Base-by-base conservation (phyloP, 805 yeast species). In the Candida glaebosa region DNA sequence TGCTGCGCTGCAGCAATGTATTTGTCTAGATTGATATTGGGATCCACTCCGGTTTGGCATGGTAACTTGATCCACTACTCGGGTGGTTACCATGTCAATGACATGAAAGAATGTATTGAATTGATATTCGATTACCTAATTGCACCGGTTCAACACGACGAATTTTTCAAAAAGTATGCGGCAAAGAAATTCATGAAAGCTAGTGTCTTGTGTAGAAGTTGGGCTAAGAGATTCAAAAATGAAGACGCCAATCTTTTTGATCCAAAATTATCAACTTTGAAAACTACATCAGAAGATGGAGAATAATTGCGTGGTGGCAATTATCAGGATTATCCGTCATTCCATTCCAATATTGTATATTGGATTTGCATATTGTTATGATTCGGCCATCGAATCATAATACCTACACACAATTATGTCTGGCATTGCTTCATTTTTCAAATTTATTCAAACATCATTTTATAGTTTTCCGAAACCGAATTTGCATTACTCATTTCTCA, bases 151-250 rank as follows among this genome's bases (percentile, higher is more conserved):
- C 82, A 80, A 44, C 96, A 90, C 65, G 96, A 87, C 57, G 96
- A 88, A 60, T 88, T 91, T 57, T 89, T 88, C 71, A 87, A 85
- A 58, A 93, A 93, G 66, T 93, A 93, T 60, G 91, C 96, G 37
- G 79, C 93, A 24, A 81, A 88, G 58, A 84, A 86, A 60, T 89
- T 83, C 58, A 79, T 93, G 84, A 87, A 87, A 63, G 93, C 89
- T 19, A 81, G 88, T 43, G 77, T 84, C 15, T 71, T 84, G 43
- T 83, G 93, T 47, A 76, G 91, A 58, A 85, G 84, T 59, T 85
- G 93, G 93, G 93, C 90, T 18, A 79, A 82, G 57, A 76, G 79
- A 53, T 65, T 75, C 40, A 64, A 65, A 33, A 55, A 68, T 33
- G 81, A 76, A 45, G 71, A 74, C 38, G 73, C 67, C 47, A 57